Evolutionary conservation across 2,329 filamentous ascomycete species (phyloP), one percentile per base, ranked within the genome.

Genomic region (Ophiostoma populinum): DNA sequence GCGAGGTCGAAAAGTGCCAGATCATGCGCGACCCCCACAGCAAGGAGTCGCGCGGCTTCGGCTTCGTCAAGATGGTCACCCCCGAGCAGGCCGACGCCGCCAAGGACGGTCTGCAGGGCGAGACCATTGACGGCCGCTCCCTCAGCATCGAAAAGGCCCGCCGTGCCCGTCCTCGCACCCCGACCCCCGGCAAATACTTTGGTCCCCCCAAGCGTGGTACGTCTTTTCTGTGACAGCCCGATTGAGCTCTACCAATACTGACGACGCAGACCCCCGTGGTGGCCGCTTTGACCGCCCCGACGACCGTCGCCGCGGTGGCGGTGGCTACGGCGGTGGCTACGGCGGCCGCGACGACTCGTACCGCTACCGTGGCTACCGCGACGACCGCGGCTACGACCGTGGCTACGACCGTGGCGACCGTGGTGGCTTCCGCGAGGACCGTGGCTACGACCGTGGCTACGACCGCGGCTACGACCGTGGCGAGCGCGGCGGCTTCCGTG

Each of bases 21-120:
- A 98, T 98, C 63, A 98, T 98, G 90, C 75, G 87, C 52, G 90
- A 98, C 54, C 90, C 90, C 42, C 90, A 98, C 59, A 92, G 82
- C 51, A 92, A 93, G 62, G 90, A 98, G 61, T 95, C 87, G 48
- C 90, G 90, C 58, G 90, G 90, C 46, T 98, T 98, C 47, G 90
- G 90, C 38, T 98, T 98, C 63, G 90, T 98, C 55, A 95, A 98
- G 67, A 95, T 98, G 87, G 75, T 85, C 41, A 92, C 83, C 39
- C 73, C 82, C 32, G 87, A 95, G 37, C 81, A 93, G 59, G 90
- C 90, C 44, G 90, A 98, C 58, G 86, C 90, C 47, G 90, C 90
- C 47, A 93, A 90, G 65, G 90, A 95, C 51, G 87, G 81, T 36
- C 70, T 98, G 21, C 87, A 95, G 57, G 87, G 87, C 52, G 87